phyloP scores from a whole-genome alignment of 2,329 filamentous ascomycete genomes.

The Paraconiothyrium sp. region DNA sequence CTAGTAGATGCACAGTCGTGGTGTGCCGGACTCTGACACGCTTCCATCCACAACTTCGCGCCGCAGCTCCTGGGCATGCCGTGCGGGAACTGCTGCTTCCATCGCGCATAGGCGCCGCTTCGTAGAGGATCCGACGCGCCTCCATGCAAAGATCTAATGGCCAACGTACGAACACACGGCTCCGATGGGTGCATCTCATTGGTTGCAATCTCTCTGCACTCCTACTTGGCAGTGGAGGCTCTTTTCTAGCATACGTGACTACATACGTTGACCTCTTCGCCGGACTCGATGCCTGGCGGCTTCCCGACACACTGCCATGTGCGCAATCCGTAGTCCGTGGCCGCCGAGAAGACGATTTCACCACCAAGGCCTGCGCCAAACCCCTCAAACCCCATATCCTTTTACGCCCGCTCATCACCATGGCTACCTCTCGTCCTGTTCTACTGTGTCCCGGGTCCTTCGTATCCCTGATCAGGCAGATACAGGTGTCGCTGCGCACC shows the following conservation, averaged over 20 bases:
- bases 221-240: conserved; percentile 21
- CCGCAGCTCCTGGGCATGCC: not conserved
- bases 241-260: conserved; percentile 18
- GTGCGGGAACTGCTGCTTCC: not conserved
- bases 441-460: conserved; percentile 70
- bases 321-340: not conserved
- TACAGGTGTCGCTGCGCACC: conserved; percentile 95
- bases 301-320: conserved; percentile 1
- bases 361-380: not conserved
- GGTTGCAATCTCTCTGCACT: conserved; percentile 20
- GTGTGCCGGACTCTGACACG: not conserved
- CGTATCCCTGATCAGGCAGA: conserved; percentile 87
- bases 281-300: conserved; percentile 3
- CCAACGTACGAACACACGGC: conserved; percentile 9
- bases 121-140: not conserved
- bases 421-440: conserved; percentile 6
- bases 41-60: too few species aligned
- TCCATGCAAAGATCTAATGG: conserved; percentile 17
- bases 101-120: conserved; percentile 1
- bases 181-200: conserved; percentile 18
- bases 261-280: conserved; percentile 11
- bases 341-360: not conserved
- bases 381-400: not conserved
- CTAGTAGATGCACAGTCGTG: too few species aligned
- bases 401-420: not conserved